Base-by-base conservation (phyloP, 2,329 filamentous ascomycete species). In the Alternaria sp. region DNA sequence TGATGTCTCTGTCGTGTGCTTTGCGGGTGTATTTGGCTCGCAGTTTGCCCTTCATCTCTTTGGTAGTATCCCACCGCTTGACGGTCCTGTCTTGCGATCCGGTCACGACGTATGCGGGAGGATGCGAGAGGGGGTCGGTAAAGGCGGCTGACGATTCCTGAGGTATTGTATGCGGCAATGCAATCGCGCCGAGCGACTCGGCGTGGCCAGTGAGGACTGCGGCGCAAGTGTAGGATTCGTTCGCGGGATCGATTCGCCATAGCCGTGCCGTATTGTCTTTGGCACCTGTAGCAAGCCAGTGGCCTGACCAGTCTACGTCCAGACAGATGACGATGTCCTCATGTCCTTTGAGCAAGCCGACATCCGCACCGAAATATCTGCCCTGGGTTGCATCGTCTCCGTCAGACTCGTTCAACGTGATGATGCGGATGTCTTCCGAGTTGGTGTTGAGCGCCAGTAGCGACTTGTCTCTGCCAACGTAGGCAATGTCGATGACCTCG, bases 1-100 rank as follows among this genome's bases (percentile, higher is more conserved):
- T 99, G 81, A 99, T 99, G 70, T 99, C 96, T 78, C 99, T 99
- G 76, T 99, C 96, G 80, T 99, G 96, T 1, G 96, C 96, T 80
- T 97, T 97, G 60, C 96, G 88, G 1, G 96, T 98, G 79, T 92
- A 99, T 5, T 90, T 82, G 44, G 93, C 93, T 70, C 89, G 84
- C 10, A 89, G 82, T 10, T 86, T 85, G 61, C 86, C 86, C 63
- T 86, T 87, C 50, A 82, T 79, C 25, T 77, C 77, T 61, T 79
- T 78, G 23, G 68, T 73, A 21, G 95, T 89, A 65, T 97, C 92
- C 93, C 96, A 97, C 70, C 91, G 90, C 83, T 99, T 99, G 71
- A 99, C 87, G 0, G 96, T 99, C 75, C 93, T 91, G 77, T 99
- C 96, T 77, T 97, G 93, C 25, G 95, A 97, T 13, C 96, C 96